A percentile compares a stretch with the other conserved stretches of the same genome.
phyloP scores from a whole-genome alignment of 2,329 filamentous ascomycete species.

The Paecilomyces sp. region DNA sequence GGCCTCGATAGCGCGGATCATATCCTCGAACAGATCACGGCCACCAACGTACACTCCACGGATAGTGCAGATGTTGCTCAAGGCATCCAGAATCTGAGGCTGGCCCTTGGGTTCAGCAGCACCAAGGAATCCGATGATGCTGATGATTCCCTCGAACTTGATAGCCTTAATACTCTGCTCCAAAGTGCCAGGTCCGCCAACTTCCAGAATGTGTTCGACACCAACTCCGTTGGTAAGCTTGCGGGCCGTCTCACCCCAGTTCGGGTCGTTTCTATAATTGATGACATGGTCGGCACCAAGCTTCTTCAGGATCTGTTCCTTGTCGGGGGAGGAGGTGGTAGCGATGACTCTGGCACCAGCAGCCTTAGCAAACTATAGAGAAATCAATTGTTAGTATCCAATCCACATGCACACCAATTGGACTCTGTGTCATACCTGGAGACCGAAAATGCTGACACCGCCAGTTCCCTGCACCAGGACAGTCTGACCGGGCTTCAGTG shows the following conservation, averaged over 20 bases:
- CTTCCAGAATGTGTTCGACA: constrained; percentile 58
- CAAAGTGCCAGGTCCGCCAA: constrained; percentile 59
- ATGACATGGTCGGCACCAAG: constrained; percentile 54
- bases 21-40: constrained; percentile 51
- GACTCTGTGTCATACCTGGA: constrained; percentile 32
- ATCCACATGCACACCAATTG: not conserved
- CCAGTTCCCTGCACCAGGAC: constrained; percentile 57
- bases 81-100: constrained; percentile 46
- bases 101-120: constrained; percentile 39
- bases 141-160: constrained; percentile 48
- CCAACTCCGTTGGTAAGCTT: constrained; percentile 44
- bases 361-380: constrained; percentile 40
- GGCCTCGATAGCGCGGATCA: constrained; percentile 52
- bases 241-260: constrained; percentile 56
- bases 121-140: constrained; percentile 53
- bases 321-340: constrained; percentile 51
- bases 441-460: constrained; percentile 51
- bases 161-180: constrained; percentile 49
- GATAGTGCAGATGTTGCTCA: constrained; percentile 48
- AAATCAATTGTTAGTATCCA: not conserved
- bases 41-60: constrained; percentile 53
- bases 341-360: constrained; percentile 50
- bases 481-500: constrained; percentile 47
- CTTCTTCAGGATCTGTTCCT: constrained; percentile 45
- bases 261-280: constrained; percentile 52